These are phyloP conservation scores for Leishmania arabica DNA, from an alignment of 208 protist species.

Conservation along the genomic window DNA sequence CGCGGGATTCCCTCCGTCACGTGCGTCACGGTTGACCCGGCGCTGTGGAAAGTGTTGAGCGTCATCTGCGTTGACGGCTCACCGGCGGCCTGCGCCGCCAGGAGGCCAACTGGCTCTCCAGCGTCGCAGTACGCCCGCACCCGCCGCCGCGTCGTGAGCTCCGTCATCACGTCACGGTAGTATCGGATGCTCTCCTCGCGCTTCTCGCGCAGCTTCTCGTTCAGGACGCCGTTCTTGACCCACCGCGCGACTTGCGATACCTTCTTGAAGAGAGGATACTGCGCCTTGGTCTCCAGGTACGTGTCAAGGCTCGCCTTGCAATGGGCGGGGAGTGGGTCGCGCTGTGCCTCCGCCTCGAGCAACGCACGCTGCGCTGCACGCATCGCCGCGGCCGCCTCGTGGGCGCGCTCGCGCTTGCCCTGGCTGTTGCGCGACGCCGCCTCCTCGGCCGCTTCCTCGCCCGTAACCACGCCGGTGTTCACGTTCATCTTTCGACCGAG, in stretches of 20 bases:
- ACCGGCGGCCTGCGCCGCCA: slow-evolving; percentile 98
- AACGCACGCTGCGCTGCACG: slow-evolving; percentile 36
- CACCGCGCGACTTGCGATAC: slow-evolving; percentile 82
- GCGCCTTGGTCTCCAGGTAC: slow-evolving; percentile 65
- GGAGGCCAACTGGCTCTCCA: slow-evolving; percentile 97
- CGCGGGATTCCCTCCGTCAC: slow-evolving; percentile 99
- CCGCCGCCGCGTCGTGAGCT: slow-evolving; percentile 61
- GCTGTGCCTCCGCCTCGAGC: slow-evolving; percentile 35
- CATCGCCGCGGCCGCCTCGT: slow-evolving; percentile 40
- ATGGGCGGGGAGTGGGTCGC: slow-evolving; percentile 60
- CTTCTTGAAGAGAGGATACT: slow-evolving; percentile 73
- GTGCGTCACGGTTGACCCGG: slow-evolving; percentile 98
- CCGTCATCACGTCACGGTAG: slow-evolving; percentile 57
- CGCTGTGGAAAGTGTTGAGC: slow-evolving; percentile 99
- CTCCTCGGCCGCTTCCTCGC: slow-evolving; percentile 31
- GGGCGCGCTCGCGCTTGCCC: slow-evolving; percentile 24
- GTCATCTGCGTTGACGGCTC: slow-evolving; percentile 99
- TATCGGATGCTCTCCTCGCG: slow-evolving; percentile 57
- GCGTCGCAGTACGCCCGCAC: slow-evolving; percentile 84
- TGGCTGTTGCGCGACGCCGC: slow-evolving; percentile 25
- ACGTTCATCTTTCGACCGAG: slow-evolving; percentile 63
- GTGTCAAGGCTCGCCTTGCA: slow-evolving; percentile 43
- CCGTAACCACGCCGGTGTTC: slow-evolving; percentile 40
- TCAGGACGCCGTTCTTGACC: slow-evolving; percentile 41
- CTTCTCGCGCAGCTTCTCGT: slow-evolving; percentile 68